Conservation (phyloP, 345 rosid species). For the Lagerstroemia speciosa region DNA sequence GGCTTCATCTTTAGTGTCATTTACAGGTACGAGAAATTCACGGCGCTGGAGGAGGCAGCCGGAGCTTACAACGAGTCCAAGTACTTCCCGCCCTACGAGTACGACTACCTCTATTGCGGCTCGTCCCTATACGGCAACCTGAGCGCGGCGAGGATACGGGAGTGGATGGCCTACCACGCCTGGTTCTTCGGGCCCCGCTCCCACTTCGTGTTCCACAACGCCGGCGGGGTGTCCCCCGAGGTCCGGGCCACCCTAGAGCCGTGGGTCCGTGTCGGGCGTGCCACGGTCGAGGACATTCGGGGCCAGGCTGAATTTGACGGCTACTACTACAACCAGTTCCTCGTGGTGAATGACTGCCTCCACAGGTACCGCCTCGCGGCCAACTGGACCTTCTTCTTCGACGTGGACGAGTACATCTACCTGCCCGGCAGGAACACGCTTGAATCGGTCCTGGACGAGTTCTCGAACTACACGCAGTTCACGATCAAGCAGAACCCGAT, state of each 20-base stretch:
- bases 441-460: slow-evolving; percentile 46
- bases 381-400: slow-evolving; percentile 81
- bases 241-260: slow-evolving; percentile 62
- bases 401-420: slow-evolving; percentile 81
- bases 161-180: slow-evolving; percentile 92
- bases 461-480: slow-evolving; percentile 62
- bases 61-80: slow-evolving; percentile 46
- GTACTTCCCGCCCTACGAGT: slow-evolving; percentile 44
- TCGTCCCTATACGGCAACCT: slow-evolving; percentile 74
- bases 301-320: slow-evolving; percentile 63
- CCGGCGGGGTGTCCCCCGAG: slow-evolving; percentile 60
- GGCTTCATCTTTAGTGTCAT: too few species aligned
- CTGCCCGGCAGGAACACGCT: slow-evolving; percentile 44
- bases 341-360: slow-evolving; percentile 79
- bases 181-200: slow-evolving; percentile 81
- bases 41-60: slow-evolving; percentile 49
- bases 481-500: slow-evolving; percentile 90
- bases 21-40: slow-evolving; percentile 37
- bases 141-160: slow-evolving; percentile 56
- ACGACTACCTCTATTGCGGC: slow-evolving; percentile 78
- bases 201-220: slow-evolving; percentile 83
- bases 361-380: slow-evolving; percentile 58
- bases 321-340: slow-evolving; percentile 76
- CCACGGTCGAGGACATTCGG: slow-evolving; percentile 62
- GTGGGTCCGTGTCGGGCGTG: slow-evolving; percentile 72